These are phyloP conservation scores for Penicillium brasilianum DNA, from an alignment of 2,329 filamentous ascomycete species.

Conservation along the genomic window DNA sequence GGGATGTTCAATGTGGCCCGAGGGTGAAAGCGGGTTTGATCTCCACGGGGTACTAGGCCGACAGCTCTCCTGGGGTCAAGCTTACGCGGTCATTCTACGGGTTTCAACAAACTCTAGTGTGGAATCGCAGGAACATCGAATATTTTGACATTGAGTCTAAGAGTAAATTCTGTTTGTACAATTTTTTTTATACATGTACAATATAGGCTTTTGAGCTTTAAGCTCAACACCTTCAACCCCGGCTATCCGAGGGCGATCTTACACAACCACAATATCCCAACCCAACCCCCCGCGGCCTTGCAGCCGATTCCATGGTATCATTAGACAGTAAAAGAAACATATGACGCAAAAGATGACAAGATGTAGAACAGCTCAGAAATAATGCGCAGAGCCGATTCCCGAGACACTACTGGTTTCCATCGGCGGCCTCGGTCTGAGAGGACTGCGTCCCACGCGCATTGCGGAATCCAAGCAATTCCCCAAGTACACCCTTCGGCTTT, in stretches of 20 bases:
- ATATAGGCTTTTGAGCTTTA: conserved; percentile 14
- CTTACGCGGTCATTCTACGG: background rate
- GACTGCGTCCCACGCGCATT: conserved; percentile 35
- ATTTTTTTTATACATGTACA: conserved; percentile 27
- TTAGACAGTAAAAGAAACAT: conserved; percentile 28
- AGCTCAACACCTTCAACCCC: conserved; percentile 13
- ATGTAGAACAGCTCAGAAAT: background rate
- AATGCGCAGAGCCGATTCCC: conserved; percentile 5
- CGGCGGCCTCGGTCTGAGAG: conserved; percentile 16
- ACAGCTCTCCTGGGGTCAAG: background rate
- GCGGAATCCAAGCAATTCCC: conserved; percentile 74
- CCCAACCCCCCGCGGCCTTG: conserved; percentile 10
- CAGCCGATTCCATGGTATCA: conserved; percentile 33
- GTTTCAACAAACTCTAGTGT: background rate
- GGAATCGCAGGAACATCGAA: background rate
- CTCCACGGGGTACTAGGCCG: background rate
- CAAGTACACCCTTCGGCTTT: conserved; percentile 80
- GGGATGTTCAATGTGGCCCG: conserved; percentile 30
- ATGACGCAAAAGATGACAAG: conserved; percentile 8
- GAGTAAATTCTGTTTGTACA: conserved; percentile 22
- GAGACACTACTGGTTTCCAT: conserved; percentile 21
- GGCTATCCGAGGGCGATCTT: conserved; percentile 13
- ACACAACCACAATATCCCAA: conserved; percentile 7
- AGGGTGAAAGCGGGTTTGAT: conserved; percentile 16
- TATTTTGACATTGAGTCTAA: background rate